These are phyloP conservation scores for Malus hybrid DNA, from an alignment of 331 rosid genomes.

Conservation along the genomic window DNA sequence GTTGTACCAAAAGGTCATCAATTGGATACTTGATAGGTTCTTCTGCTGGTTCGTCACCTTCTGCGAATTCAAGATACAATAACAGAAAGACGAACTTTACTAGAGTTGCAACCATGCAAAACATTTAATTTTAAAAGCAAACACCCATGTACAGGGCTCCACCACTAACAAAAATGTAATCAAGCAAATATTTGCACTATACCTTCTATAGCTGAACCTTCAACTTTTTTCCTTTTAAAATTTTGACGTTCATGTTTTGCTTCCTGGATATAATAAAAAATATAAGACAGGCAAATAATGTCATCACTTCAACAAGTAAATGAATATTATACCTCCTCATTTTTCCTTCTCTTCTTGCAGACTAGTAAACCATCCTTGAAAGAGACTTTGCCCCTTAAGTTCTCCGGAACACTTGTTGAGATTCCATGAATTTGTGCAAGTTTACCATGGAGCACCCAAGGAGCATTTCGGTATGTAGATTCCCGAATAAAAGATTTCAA, in stretches of 20 bases:
- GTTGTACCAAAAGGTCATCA: slow-evolving; percentile 82
- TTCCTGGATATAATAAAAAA: slow-evolving; percentile 46
- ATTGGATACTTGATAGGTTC: slow-evolving; percentile 78
- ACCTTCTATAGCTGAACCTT: slow-evolving; percentile 28
- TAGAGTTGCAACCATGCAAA: slow-evolving; percentile 5
- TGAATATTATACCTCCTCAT: slow-evolving; percentile 25
- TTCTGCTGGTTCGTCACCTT: slow-evolving; percentile 29
- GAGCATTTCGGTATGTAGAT: slow-evolving; percentile 81
- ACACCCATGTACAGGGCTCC: neutral
- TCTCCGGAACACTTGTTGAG: slow-evolving; percentile 62
- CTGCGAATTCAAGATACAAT: slow-evolving; percentile 31
- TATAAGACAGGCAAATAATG: slow-evolving; percentile 13
- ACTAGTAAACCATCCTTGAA: slow-evolving; percentile 61
- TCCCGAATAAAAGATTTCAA: slow-evolving; percentile 88
- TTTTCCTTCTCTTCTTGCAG: slow-evolving; percentile 60
- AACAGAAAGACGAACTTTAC: neutral
- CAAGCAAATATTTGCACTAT: neutral
- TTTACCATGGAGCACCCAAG: slow-evolving; percentile 81
- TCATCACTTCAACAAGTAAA: neutral
- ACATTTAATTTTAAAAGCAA: neutral
- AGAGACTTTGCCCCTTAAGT: slow-evolving; percentile 47
- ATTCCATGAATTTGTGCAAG: slow-evolving; percentile 71
- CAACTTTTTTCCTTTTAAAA: slow-evolving; percentile 41
- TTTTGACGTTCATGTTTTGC: slow-evolving; percentile 27
- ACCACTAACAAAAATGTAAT: slow-evolving; percentile 3